Evolutionary conservation across 495 filamentous ascomycete species (phyloP), one percentile per base, ranked within the genome.

Genomic region (Neurospora sp.): DNA sequence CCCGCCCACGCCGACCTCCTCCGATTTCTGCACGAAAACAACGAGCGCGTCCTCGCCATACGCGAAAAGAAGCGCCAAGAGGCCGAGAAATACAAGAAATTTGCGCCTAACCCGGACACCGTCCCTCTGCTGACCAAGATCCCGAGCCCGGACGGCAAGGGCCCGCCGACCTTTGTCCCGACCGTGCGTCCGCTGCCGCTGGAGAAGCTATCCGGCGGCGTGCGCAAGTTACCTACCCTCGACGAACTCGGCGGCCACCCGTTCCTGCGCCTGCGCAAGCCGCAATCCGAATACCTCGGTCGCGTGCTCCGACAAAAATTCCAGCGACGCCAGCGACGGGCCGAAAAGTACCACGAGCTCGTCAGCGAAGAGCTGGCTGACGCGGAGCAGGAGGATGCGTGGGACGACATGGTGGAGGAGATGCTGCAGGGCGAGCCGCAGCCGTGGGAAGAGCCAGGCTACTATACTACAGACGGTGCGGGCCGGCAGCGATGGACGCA

Each of bases 181-280:
- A 74, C 83, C 81, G 31, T 73, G 84, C 76, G 82, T 71, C 75
- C 87, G 82, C 81, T 81, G 12, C 82, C 85, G 8, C 74, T 83
- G 3, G 76, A 83, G 4, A 69, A 78, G 27, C 78, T 87, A 3
- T 78, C 72, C 61, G 86, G 84, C 37, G 87, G 87, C 9, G 84
- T 84, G 53, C 87, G 91, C 17, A 83, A 83, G 69, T 78, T 94
- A 4, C 92, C 93, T 0, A 80, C 79, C 0, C 78, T 94, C 2
- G 87, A 87, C 73, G 74, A 71, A 1, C 87, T 88, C 3, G 81
- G 82, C 44, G 87, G 86, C 38, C 74, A 92, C n/a, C 91, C 93
- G 0, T 90, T 94, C 72, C 79, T 96, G 59, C 88, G 91, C 35
- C 78, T 92, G 69, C 86, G 84, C 73, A 94, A 93, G 77, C 91